Evolutionary conservation across 2,329 filamentous ascomycete genomes (phyloP), one percentile per base, ranked within the genome.

Genomic region (Diaporthe sp.): DNA sequence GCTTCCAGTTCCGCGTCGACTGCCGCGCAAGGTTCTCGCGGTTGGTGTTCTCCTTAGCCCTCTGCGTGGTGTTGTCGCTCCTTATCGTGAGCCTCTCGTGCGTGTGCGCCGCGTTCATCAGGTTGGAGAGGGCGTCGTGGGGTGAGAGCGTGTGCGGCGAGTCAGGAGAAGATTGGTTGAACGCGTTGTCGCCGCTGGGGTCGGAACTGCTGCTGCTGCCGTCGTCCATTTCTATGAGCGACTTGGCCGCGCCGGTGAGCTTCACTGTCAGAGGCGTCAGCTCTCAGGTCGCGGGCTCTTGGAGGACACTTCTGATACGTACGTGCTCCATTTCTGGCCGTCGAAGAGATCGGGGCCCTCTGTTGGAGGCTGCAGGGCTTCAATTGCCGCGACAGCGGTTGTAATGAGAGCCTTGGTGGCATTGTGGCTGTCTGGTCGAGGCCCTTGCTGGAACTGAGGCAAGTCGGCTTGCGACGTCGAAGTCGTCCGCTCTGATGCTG

Each of bases 1-100:
- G 81, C 80, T 88, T 88, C 93, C 94, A 98, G 55, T 89, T 88
- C 65, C 96, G 92, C 49, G 90, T 89, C 84, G 93, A 89, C 84
- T 94, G 92, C 77, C 85, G 87, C 80, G 91, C 85, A 83, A 91
- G 91, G 77, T 91, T 90, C 60, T 86, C 85, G 71, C 84, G 85
- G 63, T 84, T 79, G 80, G 85, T 85, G 78, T 83, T 82, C 78
- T 84, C 82, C 78, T 81, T 81, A 73, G 87, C 78, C 74, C 83
- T 81, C 72, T 87, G 83, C 74, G 85, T 82, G 74, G 85, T 81
- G 20, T 79, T 78, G 73, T 82, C 80, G 78, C 82, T 83, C 79
- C 75, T 71, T n/a, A 51, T 31, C 58, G 63, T 71, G 49, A 78
- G 70, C 44, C 47, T 61, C 4, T 57, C 73, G 39, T 73, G 72